These are phyloP conservation scores for Penstemon newberryi DNA, from an alignment of 257 asterid genomes.

Conservation along the genomic window DNA sequence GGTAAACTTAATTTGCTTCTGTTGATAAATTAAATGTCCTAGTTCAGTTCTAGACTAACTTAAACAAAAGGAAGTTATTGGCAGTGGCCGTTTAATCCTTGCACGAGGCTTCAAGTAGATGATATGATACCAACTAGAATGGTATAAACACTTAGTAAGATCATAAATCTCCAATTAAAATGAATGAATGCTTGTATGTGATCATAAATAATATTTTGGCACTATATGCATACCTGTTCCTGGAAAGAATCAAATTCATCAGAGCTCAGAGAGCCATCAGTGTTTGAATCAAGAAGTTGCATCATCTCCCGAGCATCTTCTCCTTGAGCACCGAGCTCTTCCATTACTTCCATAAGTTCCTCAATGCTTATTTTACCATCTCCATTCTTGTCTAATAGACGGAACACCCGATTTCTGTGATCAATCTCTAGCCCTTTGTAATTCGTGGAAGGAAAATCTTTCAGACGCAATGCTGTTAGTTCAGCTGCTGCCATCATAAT, in stretches of 20 bases:
- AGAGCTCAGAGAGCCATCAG: constrained; percentile 88
- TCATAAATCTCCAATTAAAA: neutral
- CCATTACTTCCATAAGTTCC: constrained; percentile 97
- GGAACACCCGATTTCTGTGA: constrained; percentile 59
- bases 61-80: neutral
- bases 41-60: neutral
- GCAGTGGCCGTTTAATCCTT: neutral
- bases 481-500: constrained; percentile 99
- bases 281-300: constrained; percentile 82
- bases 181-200: neutral
- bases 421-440: constrained; percentile 52
- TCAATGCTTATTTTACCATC: constrained; percentile 93
- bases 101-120: constrained; percentile 6
- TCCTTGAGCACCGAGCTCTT: constrained; percentile 88
- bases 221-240: constrained; percentile 56
- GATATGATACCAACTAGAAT: constrained; percentile 2
- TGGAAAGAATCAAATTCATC: constrained; percentile 86
- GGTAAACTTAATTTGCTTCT: too few relatives aligned
- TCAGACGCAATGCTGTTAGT: constrained; percentile 80
- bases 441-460: constrained; percentile 69
- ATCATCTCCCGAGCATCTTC: constrained; percentile 98
- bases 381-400: constrained; percentile 89
- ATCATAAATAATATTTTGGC: neutral
- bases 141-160: constrained; percentile 2
- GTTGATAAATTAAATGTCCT: neutral